These are phyloP conservation scores for Cymbopogon citratus DNA, from an alignment of 176 grass and related monocot species.

Conservation along the genomic window DNA sequence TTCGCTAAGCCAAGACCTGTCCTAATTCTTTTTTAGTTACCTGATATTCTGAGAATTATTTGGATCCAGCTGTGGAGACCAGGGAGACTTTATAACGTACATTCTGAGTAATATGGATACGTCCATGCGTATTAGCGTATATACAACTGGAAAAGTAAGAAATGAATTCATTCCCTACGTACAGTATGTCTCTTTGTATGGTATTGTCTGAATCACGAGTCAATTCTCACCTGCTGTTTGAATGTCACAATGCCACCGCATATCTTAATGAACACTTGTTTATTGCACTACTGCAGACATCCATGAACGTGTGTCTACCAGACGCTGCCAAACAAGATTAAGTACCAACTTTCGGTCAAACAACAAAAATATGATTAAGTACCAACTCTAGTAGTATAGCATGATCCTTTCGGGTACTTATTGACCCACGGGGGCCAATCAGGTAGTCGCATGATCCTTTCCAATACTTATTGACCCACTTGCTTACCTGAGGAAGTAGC, in stretches of 20 bases:
- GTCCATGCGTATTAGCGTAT: neutral
- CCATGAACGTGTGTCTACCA: neutral
- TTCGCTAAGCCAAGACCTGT: neutral
- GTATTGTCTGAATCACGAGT: neutral
- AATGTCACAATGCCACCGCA: neutral
- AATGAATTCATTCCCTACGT: neutral
- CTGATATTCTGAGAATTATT: conserved; percentile 1
- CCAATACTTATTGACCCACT: too few species aligned
- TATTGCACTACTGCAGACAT: neutral
- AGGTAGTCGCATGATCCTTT: too few species aligned
- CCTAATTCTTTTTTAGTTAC: neutral
- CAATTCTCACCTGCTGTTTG: neutral
- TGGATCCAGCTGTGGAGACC: neutral
- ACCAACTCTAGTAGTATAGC: neutral
- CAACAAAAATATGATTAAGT: too few species aligned
- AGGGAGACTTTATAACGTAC: neutral
- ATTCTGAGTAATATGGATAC: neutral
- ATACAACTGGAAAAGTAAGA: neutral
- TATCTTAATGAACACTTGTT: neutral
- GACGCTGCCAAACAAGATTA: neutral
- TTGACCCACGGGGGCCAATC: too few species aligned
- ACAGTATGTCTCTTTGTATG: neutral
- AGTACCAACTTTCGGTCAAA: too few species aligned
- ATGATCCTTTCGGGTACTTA: neutral
- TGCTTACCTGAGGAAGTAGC: too few species aligned